These are phyloP conservation scores for Solanum chmielewskii DNA, from an alignment of 257 asterid species.

Conservation along the genomic window DNA sequence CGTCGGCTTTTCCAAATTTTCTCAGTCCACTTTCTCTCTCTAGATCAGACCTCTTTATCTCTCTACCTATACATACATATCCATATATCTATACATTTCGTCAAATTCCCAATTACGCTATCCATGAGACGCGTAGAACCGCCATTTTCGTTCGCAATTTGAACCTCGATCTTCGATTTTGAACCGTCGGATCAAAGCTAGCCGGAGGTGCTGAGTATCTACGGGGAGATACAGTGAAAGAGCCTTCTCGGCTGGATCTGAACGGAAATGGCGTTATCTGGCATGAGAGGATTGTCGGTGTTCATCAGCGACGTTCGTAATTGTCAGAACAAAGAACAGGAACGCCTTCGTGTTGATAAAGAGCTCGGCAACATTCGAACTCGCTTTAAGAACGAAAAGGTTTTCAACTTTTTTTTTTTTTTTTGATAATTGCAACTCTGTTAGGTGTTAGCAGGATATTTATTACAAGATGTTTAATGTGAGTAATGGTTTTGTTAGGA, in stretches of 20 bases:
- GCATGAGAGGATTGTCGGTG: conserved; percentile 98
- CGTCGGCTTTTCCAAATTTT: conserved; percentile 43
- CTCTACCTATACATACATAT: not conserved
- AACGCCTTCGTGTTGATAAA: conserved; percentile 95
- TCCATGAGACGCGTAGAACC: not conserved
- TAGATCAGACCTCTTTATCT: conserved; percentile 33
- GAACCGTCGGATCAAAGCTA: conserved; percentile 45
- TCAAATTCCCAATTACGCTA: not conserved
- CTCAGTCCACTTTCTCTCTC: conserved; percentile 46
- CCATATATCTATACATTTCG: not conserved
- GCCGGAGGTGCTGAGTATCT: not conserved
- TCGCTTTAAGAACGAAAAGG: conserved; percentile 94
- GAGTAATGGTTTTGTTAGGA: not conserved
- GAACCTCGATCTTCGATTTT: not conserved
- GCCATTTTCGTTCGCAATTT: not conserved
- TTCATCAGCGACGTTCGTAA: conserved; percentile 93
- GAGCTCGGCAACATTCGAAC: conserved; percentile 91
- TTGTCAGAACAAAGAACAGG: conserved; percentile 94
- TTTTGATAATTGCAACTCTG: not conserved
- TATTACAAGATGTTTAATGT: not conserved
- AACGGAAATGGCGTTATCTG: conserved; percentile 94
- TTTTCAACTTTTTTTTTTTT: not conserved
- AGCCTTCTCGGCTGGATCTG: conserved; percentile 18
- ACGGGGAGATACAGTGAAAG: not conserved
- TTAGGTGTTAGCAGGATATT: not conserved